These are phyloP conservation scores for Alnus glutinosa DNA, from an alignment of 306 rosid genomes.

Conservation along the genomic window DNA sequence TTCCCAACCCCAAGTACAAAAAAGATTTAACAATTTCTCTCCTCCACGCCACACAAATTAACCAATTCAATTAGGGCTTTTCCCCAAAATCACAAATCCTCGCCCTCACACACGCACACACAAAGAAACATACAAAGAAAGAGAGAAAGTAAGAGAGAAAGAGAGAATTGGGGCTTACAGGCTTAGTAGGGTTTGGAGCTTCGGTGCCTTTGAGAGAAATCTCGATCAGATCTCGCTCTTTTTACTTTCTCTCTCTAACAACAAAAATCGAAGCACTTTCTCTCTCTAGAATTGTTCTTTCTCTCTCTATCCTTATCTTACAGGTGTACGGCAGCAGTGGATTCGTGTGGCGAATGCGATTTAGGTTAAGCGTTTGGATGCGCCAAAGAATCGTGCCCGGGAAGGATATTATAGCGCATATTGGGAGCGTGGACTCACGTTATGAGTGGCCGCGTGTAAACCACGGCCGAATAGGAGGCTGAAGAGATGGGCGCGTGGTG, in stretches of 20 bases:
- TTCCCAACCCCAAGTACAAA: background rate
- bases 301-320: constrained; percentile 56
- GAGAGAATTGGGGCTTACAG: constrained; percentile 28
- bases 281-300: constrained; percentile 61
- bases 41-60: constrained; percentile 1
- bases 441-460: fast-evolving
- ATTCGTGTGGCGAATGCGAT: constrained; percentile 46
- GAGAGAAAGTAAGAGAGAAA: background rate
- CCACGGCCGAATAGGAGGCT: constrained; percentile 12
- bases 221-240: constrained; percentile 70
- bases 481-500: background rate
- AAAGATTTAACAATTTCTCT: constrained; percentile 10
- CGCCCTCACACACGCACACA: background rate
- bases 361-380: constrained; percentile 54
- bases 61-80: background rate
- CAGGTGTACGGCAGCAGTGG: constrained; percentile 71
- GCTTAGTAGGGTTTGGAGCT: constrained; percentile 49
- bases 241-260: constrained; percentile 36
- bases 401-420: constrained; percentile 44
- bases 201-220: constrained; percentile 28
- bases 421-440: constrained; percentile 40
- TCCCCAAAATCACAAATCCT: constrained; percentile 17
- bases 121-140: background rate
- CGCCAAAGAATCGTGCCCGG: constrained; percentile 52
- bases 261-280: constrained; percentile 32